Base-by-base conservation (phyloP, 306 rosid species). In the Lathyrus oleraceus region DNA sequence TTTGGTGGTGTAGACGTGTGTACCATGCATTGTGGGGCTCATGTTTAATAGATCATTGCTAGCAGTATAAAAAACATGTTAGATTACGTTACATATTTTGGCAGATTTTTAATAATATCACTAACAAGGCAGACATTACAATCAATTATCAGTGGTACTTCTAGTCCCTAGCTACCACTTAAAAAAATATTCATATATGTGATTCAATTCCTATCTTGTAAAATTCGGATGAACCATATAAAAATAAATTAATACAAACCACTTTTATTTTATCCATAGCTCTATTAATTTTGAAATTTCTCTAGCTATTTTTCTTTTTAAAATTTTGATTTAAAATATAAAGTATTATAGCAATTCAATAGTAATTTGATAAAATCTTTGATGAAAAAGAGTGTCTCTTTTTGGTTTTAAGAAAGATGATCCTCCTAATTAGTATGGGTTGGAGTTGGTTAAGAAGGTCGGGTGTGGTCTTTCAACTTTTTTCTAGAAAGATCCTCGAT, bases 81-180 rank as follows among this genome's bases (percentile, higher is more conserved):
- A 19, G 68, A 62, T 39, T 62, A 62, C 68, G 68, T 62, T 62
- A 17, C 14, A 28, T 28, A 12, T 62, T 62, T 62, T 63, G 53
- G 20, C 38, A 13, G 1, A 13, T 13, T 63, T 20, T 47, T n/a
- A 47, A 47, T 19, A 38, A 63, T 42, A 40, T 42, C 69, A 40
- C 52, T 7, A 63, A 63, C 6, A 4, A 36, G 28, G 10, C 2
- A 58, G 20, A 58, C 3, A 58, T 25, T 51, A 19, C 60, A 21
- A 20, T 52, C 8, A 5, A 52, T 20, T 53, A 53, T 20, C 21
- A 11, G 32, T 21, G 32, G 15, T 21, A 21, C 59, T 21, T 53
- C 14, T 52, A 10, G 12, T 53, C 19, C 32, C 8, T 53, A 21
- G 32, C 60, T 53, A 53, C 60, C 32, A 20, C 58, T 19, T 6